Evolutionary conservation across 2,329 filamentous ascomycete genomes (phyloP), one percentile per base, ranked within the genome.

Genomic region (Hawksworthiomyces lignivorus): DNA sequence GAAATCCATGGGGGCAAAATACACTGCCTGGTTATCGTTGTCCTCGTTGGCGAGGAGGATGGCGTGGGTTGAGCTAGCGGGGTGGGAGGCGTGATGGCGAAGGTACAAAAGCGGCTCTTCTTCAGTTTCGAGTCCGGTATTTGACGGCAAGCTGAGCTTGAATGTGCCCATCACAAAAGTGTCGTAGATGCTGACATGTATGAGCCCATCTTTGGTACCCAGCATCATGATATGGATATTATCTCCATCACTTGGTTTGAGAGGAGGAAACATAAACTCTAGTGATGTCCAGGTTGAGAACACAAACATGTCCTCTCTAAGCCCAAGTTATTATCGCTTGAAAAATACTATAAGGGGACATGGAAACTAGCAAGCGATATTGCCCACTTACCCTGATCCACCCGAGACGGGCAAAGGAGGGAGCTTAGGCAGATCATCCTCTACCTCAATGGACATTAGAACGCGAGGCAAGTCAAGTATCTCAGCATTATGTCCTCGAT

Each of bases 111-210:
- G 46, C 39, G 28, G 49, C 48, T 48, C 20, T 7, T 20, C 11
- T 35, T 6, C 1, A 5, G 11, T 26, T 12, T 26, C 7, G 5
- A 12, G 14, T 2, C 26, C 35, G 3, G 12, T 12, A 5, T 14
- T 12, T 4, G 11, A 20, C 4, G 62, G 65, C 2, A 60, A 57
- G 21, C 67, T 72, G 43, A 72, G 70, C 44, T 65, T 59, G 47
- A 88, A 80, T 11, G 63, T 72, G 4, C 87, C 86, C 44, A 94
- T 82, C 46, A 84, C 73, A 53, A 94, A 87, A 6, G 84, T 89
- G 58, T 94, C 84, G 58, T 90, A 90, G 36, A 94, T 87, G 51
- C 80, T 86, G 15, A 94, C 68, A 56, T 90, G 82, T 11, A 94
- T 69, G 15, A 68, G 72, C 8, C 84, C 84, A 48, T 86, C 75